Base-by-base conservation (phyloP, 495 filamentous ascomycete genomes). In the Podospora pseudopauciseta region DNA sequence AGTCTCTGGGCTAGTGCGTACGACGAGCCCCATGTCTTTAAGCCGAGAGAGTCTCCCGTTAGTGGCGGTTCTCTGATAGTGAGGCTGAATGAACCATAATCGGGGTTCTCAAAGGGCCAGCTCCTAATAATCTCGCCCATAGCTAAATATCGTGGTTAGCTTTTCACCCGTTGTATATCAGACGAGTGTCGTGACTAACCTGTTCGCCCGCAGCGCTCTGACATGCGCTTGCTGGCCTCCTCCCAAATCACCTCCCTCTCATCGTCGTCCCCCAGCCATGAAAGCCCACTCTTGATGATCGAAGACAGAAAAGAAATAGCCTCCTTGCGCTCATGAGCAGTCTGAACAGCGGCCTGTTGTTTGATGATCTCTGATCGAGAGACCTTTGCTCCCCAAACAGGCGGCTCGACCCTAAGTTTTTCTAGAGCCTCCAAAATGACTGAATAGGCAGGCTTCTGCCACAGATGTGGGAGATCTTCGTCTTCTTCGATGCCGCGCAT, bases 11-110 rank as follows among this genome's bases (percentile, higher is more conserved):
- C 90, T 19, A 99, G 89, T 3, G 96, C 85, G 74, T 91, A 95
- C 0, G 92, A 92, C 0, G 92, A 92, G 0, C 91, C 88, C 94
- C 94, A 97, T 0, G 94, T 97, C 74, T 97, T 97, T 73, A 93
- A 85, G 13, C 95, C 95, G 18, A 97, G 85, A 66, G 94, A 90
- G 76, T 97, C 95, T 3, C 89, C 87, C 0, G 91, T 96, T 63
- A 97, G 79, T 2, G 93, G 88, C 0, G 95, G 95, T 73, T 99
- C 95, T 69, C 94, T 86, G 19, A 99, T 86, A 18, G 83, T 81
- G 63, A 96, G 78, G 53, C 89, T 84, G 69, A 91, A 84, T 0
- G 72, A 18, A 1, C 73, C 66, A 5, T 68, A 65, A 3, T 66
- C 68, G 5, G 71, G 70, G 20, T 62, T 58, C 20, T 80, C 74